A percentile compares a stretch with the other conserved stretches of the same genome.
These are phyloP conservation scores for Fusarium sarcochroum DNA, from an alignment of 2,329 filamentous ascomycete genomes.

Conservation along the genomic window DNA sequence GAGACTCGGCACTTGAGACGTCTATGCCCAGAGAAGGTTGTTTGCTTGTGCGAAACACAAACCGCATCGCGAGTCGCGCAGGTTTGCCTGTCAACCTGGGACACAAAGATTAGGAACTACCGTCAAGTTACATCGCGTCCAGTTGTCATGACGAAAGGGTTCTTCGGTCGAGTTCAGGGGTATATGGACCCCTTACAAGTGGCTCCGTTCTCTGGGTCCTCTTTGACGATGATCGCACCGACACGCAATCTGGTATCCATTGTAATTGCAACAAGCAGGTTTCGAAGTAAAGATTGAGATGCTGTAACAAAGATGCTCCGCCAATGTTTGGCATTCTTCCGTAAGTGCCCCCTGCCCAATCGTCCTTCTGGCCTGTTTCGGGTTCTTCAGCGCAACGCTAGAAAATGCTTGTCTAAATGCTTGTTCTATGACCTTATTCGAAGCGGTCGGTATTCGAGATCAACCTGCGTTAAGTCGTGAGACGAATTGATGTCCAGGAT, in stretches of 20 bases:
- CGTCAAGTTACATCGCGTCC: neutral
- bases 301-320: constrained; percentile 34
- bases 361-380: constrained; percentile 20
- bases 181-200: constrained; percentile 18
- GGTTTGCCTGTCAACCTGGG: neutral
- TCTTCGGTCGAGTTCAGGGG: constrained; percentile 20
- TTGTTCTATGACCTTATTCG: constrained; percentile 33
- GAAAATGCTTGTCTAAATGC: constrained; percentile 26
- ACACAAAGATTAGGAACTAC: constrained; percentile 15
- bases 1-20: constrained; percentile 21
- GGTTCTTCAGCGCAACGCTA: constrained; percentile 32
- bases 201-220: constrained; percentile 16
- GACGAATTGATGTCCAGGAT: constrained; percentile 21
- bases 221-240: constrained; percentile 11
- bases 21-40: neutral
- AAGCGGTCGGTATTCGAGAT: constrained; percentile 28
- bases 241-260: constrained; percentile 41
- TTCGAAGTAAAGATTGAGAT: constrained; percentile 12
- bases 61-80: constrained; percentile 8
- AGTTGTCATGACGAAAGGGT: constrained; percentile 17
- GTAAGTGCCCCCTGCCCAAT: constrained; percentile 23
- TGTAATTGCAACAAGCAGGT: constrained; percentile 25
- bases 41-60: constrained; percentile 30
- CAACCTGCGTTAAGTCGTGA: constrained; percentile 13
- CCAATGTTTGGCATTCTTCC: constrained; percentile 15